Percentiles rank a stretch among this genome's conserved stretches.
phyloP scores from a whole-genome alignment of 306 rosid species.

The Carpinus fangiana region DNA sequence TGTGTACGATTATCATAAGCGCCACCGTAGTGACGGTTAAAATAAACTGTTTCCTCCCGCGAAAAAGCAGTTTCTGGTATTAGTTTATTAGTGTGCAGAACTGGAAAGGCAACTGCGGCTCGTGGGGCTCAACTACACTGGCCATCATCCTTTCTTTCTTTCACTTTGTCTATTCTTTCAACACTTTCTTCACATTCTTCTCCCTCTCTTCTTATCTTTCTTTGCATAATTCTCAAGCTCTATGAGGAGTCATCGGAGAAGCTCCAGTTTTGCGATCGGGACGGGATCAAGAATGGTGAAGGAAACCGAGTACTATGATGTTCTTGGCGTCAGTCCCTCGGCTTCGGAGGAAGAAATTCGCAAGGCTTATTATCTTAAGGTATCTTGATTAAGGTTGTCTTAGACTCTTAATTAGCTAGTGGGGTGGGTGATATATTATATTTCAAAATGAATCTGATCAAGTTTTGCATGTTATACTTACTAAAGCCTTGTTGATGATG shows the following conservation, averaged over 20 bases:
- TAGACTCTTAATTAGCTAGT: not conserved
- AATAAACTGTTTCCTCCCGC: conserved; percentile 65
- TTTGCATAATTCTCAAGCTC: conserved; percentile 4
- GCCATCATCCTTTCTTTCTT: conserved; percentile 8
- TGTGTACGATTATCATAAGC: conserved; percentile 15
- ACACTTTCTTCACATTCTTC: conserved; percentile 2
- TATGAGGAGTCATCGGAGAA: not conserved
- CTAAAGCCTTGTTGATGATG: not conserved
- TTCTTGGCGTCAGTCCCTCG: conserved; percentile 63
- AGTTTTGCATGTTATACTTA: no score
- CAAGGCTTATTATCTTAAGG: conserved; percentile 92
- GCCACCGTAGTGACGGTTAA: conserved; percentile 41
- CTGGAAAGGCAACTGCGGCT: conserved; percentile 57
- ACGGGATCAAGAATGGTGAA: conserved; percentile 49
- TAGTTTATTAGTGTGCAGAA: conserved; percentile 47
- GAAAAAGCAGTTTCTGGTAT: conserved; percentile 47
- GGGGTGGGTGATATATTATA: no score
- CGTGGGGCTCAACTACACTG: conserved; percentile 30
- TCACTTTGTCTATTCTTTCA: conserved; percentile 7
- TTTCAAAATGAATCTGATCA: no score
- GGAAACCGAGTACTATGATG: conserved; percentile 83
- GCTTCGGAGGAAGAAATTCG: conserved; percentile 84
- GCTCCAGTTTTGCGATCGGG: not conserved
- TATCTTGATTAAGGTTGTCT: not conserved
- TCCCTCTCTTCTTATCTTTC: not conserved